Percentiles rank a stretch among this genome's conserved stretches.
These are phyloP conservation scores for Citrullus amarus DNA, from an alignment of 306 rosid genomes.

Conservation along the genomic window DNA sequence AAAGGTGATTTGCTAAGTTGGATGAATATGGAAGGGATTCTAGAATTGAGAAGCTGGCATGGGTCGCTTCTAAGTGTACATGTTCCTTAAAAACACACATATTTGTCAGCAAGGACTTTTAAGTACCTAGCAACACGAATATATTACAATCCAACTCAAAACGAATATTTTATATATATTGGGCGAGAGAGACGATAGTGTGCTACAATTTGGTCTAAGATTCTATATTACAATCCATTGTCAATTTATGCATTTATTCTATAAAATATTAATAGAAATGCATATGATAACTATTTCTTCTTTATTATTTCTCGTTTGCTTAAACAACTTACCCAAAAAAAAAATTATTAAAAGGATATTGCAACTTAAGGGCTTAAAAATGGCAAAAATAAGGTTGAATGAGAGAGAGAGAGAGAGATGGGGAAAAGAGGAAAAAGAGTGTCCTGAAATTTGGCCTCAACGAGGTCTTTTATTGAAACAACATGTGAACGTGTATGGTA, in stretches of 20 bases:
- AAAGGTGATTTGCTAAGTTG: not conserved
- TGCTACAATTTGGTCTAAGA: not conserved
- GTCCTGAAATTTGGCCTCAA: slow-evolving; percentile 2
- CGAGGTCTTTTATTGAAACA: not conserved
- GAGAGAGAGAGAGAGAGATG: not conserved
- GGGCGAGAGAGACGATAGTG: not conserved
- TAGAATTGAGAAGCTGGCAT: slow-evolving; percentile 9
- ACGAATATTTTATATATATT: not conserved
- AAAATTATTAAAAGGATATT: not conserved
- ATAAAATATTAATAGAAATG: not conserved
- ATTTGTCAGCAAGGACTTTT: not conserved
- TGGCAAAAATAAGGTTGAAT: not conserved
- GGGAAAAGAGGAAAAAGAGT: not conserved
- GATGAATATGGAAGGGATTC: slow-evolving; percentile 2
- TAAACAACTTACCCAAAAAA: not conserved
- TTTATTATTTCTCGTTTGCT: not conserved
- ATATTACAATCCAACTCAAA: not conserved
- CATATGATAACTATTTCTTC: not conserved
- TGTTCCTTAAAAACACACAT: slow-evolving; percentile 2
- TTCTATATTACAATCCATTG: not conserved
- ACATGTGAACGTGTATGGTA: slow-evolving; percentile 13
- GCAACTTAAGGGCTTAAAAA: not conserved
- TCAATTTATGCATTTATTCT: not conserved
- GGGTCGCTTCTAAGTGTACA: slow-evolving; percentile 9
- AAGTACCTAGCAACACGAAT: not conserved